Conservation (phyloP, 2,329 filamentous ascomycete genomes). For the Aspergillus costaricaensis region DNA sequence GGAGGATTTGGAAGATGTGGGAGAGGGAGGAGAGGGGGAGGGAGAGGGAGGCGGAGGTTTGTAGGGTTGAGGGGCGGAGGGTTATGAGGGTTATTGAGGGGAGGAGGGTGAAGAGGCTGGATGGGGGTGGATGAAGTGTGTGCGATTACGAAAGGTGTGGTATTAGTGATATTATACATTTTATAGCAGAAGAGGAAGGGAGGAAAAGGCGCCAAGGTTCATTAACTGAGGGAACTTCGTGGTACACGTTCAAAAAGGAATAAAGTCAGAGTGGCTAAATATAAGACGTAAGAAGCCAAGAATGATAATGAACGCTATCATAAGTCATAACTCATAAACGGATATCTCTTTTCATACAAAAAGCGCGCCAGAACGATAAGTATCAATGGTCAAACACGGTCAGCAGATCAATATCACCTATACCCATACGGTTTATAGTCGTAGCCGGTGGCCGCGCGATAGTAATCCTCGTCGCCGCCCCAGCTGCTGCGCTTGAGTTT, state of each 20-base stretch:
- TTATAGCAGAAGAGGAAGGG: too few relatives aligned
- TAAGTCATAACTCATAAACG: conserved; percentile 5
- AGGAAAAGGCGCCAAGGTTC: neutral
- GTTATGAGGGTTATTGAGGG: conserved; percentile 25
- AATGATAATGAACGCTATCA: conserved; percentile 3
- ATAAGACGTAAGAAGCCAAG: neutral
- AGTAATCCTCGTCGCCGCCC: conserved; percentile 42
- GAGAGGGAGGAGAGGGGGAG: conserved; percentile 46
- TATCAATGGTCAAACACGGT: neutral
- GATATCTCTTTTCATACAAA: neutral
- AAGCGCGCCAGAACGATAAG: neutral
- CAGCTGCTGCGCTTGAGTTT: conserved; percentile 32
- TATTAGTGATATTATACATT: neutral
- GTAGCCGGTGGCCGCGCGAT: conserved; percentile 37
- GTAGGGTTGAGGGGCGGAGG: conserved; percentile 26
- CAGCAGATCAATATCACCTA: conserved; percentile 17
- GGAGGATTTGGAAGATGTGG: conserved; percentile 35
- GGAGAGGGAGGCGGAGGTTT: conserved; percentile 37
- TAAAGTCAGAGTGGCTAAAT: conserved; percentile 1
- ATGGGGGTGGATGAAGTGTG: neutral
- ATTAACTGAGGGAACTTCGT: neutral
- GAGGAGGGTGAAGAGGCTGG: conserved; percentile 1
- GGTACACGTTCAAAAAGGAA: too few relatives aligned
- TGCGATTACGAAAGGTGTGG: neutral
- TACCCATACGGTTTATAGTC: conserved; percentile 33